Conservation (phyloP, 1,139 yeast species). For the Kodamaea fungicola region DNA sequence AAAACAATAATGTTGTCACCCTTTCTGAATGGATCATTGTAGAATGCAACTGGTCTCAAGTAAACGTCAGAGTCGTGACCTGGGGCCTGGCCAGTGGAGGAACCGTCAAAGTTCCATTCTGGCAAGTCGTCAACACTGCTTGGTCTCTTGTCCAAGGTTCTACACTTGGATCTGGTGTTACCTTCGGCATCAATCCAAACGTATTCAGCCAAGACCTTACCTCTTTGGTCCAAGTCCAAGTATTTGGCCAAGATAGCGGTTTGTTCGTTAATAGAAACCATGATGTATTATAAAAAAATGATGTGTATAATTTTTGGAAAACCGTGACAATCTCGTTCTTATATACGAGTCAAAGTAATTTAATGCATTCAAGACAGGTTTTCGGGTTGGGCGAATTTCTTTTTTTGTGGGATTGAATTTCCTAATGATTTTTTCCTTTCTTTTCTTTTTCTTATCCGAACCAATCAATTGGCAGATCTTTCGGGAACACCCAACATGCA, state of each 20-base stretch:
- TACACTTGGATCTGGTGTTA: constrained; percentile 90
- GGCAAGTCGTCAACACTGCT: constrained; percentile 81
- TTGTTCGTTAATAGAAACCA: constrained; percentile 58
- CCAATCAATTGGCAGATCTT: constrained; percentile 4
- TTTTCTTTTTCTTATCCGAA: constrained; percentile 10
- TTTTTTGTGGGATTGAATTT: not conserved
- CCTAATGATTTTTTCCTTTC: not conserved
- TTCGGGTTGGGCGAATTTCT: not conserved
- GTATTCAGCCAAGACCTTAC: constrained; percentile 89
- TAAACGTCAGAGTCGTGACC: constrained; percentile 95
- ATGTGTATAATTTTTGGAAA: constrained; percentile 1
- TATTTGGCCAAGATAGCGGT: constrained; percentile 79
- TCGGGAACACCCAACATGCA: too few relatives aligned
- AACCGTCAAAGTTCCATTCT: constrained; percentile 99
- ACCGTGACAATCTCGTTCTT: constrained; percentile 1
- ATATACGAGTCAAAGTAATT: not conserved
- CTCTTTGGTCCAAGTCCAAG: constrained; percentile 78
- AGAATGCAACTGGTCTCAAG: constrained; percentile 88
- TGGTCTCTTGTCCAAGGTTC: constrained; percentile 71
- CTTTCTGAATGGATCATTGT: constrained; percentile 95
- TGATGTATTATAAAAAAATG: constrained; percentile 5
- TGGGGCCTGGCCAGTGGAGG: constrained; percentile 98
- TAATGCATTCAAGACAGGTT: constrained; percentile 1
- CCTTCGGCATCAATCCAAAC: constrained; percentile 97
- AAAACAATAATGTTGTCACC: constrained; percentile 95